Evolutionary conservation across 345 rosid genomes (phyloP).

Genomic region (Populus alba): DNA sequence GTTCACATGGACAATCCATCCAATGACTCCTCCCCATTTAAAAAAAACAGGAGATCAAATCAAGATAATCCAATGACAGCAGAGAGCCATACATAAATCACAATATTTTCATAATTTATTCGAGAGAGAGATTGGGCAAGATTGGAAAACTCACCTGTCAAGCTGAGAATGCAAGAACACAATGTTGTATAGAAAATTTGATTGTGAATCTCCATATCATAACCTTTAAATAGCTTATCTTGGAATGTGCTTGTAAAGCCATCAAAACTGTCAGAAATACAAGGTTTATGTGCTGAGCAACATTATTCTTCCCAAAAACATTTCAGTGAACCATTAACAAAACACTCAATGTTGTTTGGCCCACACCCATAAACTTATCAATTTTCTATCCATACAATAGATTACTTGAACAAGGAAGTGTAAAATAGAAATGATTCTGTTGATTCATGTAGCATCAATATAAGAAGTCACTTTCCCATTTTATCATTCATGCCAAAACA

Average conservation of each 20-base stretch:
- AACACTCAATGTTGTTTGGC: background rate
- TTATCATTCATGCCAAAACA: background rate
- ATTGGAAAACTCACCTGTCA: slow-evolving; percentile 51
- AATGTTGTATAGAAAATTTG: slow-evolving; percentile 93
- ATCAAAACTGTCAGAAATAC: slow-evolving; percentile 64
- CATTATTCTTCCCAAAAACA: background rate
- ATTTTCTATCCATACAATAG: background rate
- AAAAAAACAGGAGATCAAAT: background rate
- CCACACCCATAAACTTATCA: background rate
- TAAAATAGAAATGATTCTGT: background rate
- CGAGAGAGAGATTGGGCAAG: background rate
- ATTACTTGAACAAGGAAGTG: background rate
- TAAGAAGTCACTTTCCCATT: background rate
- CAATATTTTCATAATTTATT: slow-evolving; percentile 1
- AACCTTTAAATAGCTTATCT: slow-evolving; percentile 90
- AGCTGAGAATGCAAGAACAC: slow-evolving; percentile 81
- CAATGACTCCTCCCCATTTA: background rate
- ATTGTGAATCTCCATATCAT: slow-evolving; percentile 92
- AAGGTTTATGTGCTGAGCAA: slow-evolving; percentile 7
- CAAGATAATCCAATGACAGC: background rate
- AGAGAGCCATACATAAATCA: background rate
- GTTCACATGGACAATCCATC: background rate
- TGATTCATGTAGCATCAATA: background rate
- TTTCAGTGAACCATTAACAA: background rate
- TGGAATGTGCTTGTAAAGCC: slow-evolving; percentile 99